A percentile compares a stretch with the other conserved stretches of the same genome.
Conservation (phyloP, 495 filamentous ascomycete genomes). For the Cladorrhinum samala region DNA sequence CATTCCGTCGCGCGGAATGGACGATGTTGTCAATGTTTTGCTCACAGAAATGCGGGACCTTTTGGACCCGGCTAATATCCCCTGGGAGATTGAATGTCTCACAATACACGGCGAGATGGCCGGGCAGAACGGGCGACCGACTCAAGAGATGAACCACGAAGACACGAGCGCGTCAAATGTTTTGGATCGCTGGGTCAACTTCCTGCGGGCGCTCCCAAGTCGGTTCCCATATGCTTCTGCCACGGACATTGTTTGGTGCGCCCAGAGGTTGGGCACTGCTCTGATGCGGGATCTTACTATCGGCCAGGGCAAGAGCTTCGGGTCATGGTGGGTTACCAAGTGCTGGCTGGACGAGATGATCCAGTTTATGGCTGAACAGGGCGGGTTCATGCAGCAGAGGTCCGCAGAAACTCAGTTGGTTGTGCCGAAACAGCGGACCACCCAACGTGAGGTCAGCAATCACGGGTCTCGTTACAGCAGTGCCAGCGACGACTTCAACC, state of each 20-base stretch:
- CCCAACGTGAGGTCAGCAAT: slow-evolving; percentile 25
- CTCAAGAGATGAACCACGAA: slow-evolving; percentile 9
- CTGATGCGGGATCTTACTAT: slow-evolving; percentile 77
- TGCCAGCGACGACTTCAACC: slow-evolving; percentile 36
- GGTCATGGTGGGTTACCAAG: slow-evolving; percentile 97
- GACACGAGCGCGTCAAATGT: slow-evolving; percentile 50
- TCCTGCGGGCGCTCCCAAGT: slow-evolving; percentile 65
- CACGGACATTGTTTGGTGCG: slow-evolving; percentile 61
- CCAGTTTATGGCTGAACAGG: slow-evolving; percentile 82
- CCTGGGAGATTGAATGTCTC: slow-evolving; percentile 49
- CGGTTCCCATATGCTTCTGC: slow-evolving; percentile 67
- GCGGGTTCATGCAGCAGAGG: slow-evolving; percentile 70
- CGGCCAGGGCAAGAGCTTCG: slow-evolving; percentile 75
- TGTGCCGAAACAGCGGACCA: slow-evolving; percentile 23
- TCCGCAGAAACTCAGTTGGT: slow-evolving; percentile 14
- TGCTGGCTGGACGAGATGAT: slow-evolving; percentile 97
- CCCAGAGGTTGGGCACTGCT: slow-evolving; percentile 61
- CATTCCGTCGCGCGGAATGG: slow-evolving; percentile 56
- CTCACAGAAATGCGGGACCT: slow-evolving; percentile 67
- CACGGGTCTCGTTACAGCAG: slow-evolving; percentile 38
- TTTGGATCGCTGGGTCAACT: slow-evolving; percentile 78
- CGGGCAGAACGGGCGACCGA: slow-evolving; percentile 35
- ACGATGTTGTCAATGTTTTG: slow-evolving; percentile 62
- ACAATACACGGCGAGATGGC: slow-evolving; percentile 49
- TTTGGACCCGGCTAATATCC: slow-evolving; percentile 55